Base-by-base conservation (phyloP, 1,284 basidiomycete species). In the Sphagnurus paluster region DNA sequence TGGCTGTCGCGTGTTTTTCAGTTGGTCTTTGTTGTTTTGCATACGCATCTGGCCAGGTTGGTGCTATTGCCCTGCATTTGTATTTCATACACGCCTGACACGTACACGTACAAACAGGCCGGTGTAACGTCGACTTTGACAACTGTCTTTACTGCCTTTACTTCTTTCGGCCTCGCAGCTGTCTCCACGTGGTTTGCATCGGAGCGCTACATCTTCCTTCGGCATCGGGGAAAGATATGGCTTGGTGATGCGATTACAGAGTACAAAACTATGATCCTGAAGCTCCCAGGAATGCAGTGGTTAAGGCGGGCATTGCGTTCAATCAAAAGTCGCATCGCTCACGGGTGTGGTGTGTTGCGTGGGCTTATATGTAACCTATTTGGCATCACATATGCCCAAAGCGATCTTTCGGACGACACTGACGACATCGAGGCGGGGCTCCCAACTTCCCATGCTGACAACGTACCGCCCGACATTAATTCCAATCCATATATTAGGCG, bases 181-280 rank as follows among this genome's bases (percentile, higher is more conserved):
- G 86, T 90, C 7, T 87, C 86, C 2, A 69, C 79, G 1, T 90
- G 87, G 87, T 88, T 90, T 60, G 79, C 79, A 5, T 84, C 80
- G 5, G 87, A 90, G 62, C 77, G 85, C 17, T 86, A 79, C 77
- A 77, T 82, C 43, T 90, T 84, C 60, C 70, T 74, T 23, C 75
- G 77, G 4, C 83, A 89, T 58, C 76, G 79, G 39, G 87, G 87
- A 16, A 75, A 77, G 50, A 85, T 87, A 61, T 90, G 86, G 86
- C 77, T 90, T 10, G 77, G 77, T 49, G 87, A 89, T 55, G 77
- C 82, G 9, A 68, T 90, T 26, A 60, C 66, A 33, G 82, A 86
- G 50, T 54, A 68, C 25, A 70, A 68, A 39, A 69, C 72, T 34
- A 63, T 57, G 40, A 57, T 82, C 39, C 55, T 71, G 32, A 66